A percentile compares a stretch with the other conserved stretches of the same genome.
Conservation (phyloP, 345 rosid species). For the Eucalyptus marginata region DNA sequence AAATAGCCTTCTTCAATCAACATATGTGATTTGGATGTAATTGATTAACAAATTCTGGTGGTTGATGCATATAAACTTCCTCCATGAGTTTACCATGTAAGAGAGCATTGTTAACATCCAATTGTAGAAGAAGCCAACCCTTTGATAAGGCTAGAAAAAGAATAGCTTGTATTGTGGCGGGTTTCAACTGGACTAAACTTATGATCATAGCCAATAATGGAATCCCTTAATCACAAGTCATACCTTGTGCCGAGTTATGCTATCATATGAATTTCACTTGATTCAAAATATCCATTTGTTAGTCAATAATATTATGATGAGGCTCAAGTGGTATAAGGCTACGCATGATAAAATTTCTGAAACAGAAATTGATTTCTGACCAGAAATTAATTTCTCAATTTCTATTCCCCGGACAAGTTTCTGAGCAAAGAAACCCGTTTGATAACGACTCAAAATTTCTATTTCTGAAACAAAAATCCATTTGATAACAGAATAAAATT, state of each 20-base stretch:
- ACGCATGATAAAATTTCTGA: too few relatives aligned
- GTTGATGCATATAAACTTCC: too few relatives aligned
- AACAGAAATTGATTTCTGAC: too few relatives aligned
- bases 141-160: not conserved
- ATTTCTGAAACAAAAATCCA: too few relatives aligned
- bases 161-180: not conserved
- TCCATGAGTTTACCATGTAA: not conserved
- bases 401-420: too few relatives aligned
- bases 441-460: too few relatives aligned
- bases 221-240: not conserved
- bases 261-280: not conserved
- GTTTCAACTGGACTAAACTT: not conserved
- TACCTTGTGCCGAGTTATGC: not conserved
- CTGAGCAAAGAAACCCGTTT: too few relatives aligned
- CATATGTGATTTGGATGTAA: not conserved
- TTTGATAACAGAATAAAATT: too few relatives aligned
- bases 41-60: too few relatives aligned
- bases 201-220: accelerated
- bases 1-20: not conserved
- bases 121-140: not conserved
- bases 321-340: not conserved
- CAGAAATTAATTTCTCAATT: too few relatives aligned
- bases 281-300: not conserved
- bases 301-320: not conserved
- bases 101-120: not conserved